phyloP scores from a whole-genome alignment of 202 grass and related monocot species.

The Cymbopogon flexuosus region DNA sequence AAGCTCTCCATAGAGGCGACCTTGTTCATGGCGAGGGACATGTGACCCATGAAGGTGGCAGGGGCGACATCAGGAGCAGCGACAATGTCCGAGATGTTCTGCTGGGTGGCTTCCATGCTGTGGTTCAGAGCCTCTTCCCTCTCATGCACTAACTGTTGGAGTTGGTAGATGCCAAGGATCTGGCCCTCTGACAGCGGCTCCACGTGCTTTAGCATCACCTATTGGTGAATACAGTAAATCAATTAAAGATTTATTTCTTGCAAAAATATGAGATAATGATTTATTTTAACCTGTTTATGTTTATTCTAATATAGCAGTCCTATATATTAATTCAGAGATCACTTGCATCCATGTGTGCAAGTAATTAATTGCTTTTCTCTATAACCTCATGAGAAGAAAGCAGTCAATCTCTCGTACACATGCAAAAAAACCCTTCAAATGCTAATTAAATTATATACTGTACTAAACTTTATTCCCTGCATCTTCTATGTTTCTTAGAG shows the following conservation, averaged over 20 bases:
- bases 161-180: slow-evolving; percentile 50
- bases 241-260: background rate
- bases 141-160: slow-evolving; percentile 63
- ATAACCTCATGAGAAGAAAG: background rate
- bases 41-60: slow-evolving; percentile 48
- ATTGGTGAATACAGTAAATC: background rate
- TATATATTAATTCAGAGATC: no score
- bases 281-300: no score
- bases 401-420: background rate
- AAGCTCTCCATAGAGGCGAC: slow-evolving; percentile 52
- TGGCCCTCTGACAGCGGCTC: slow-evolving; percentile 64
- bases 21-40: slow-evolving; percentile 72
- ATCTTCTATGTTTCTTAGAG: background rate
- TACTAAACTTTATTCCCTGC: background rate
- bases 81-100: slow-evolving; percentile 51
- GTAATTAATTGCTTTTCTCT: no score
- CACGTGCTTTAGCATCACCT: slow-evolving; percentile 57
- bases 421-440: background rate
- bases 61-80: slow-evolving; percentile 34
- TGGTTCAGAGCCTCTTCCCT: slow-evolving; percentile 55
- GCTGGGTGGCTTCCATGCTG: slow-evolving; percentile 40
- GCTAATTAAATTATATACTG: background rate
- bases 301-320: no score
- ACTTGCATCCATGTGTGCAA: no score
- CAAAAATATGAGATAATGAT: no score